A percentile compares a stretch with the other conserved stretches of the same genome.
These are phyloP conservation scores for Apiotrichum mycotoxinovorans DNA, from an alignment of 1,284 basidiomycete genomes.

Conservation along the genomic window DNA sequence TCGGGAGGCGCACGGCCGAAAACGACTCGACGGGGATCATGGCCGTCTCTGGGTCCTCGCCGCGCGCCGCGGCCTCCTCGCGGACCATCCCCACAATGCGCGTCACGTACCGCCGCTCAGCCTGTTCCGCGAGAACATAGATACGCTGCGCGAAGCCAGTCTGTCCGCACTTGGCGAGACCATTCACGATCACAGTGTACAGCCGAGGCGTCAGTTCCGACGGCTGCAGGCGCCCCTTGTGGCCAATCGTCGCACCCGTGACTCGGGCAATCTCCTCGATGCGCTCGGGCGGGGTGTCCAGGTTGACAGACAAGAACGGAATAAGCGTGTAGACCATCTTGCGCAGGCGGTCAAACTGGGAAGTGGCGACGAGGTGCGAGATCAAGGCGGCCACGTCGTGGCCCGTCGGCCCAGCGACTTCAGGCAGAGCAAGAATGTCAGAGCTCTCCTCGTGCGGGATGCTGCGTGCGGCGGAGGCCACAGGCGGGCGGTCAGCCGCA, in stretches of 20 bases:
- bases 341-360: slow-evolving; percentile 30
- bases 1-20: slow-evolving; percentile 16
- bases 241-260: slow-evolving; percentile 5
- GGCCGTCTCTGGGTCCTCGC: not conserved
- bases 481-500: not conserved
- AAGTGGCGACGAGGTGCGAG: slow-evolving; percentile 27
- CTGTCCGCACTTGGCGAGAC: slow-evolving; percentile 27
- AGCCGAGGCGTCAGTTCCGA: slow-evolving; percentile 18
- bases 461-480: not conserved
- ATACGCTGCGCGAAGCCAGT: slow-evolving; percentile 37
- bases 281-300: not conserved
- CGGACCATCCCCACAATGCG: not conserved
- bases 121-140: slow-evolving; percentile 24
- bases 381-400: slow-evolving; percentile 26
- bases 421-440: not conserved
- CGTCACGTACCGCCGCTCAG: not conserved
- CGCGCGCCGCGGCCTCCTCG: not conserved
- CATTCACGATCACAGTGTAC: slow-evolving; percentile 27
- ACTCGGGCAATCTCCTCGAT: not conserved
- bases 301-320: slow-evolving; percentile 27
- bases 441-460: not conserved
- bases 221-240: slow-evolving; percentile 13
- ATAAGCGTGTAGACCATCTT: slow-evolving; percentile 28
- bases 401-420: slow-evolving; percentile 13
- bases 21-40: not conserved